phyloP scores from a whole-genome alignment of 495 filamentous ascomycete species.

The Penicillium mononematosum region DNA sequence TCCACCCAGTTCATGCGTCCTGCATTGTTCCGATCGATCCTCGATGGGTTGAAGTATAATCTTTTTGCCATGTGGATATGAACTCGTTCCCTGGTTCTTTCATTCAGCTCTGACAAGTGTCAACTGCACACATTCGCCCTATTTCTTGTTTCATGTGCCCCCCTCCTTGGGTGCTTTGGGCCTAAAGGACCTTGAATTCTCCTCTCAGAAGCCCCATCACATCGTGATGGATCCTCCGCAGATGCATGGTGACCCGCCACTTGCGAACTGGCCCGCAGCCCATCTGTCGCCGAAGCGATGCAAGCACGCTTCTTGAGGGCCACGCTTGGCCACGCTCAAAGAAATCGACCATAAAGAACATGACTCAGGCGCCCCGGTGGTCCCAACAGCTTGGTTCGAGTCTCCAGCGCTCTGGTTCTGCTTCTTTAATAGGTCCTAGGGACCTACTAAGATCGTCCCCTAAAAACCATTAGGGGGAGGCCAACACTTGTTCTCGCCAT shows the following conservation, averaged over 20 bases:
- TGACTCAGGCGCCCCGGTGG: conserved; percentile 2
- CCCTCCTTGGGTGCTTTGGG: neutral
- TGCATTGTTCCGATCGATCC: conserved; percentile 22
- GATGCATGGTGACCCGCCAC: conserved; percentile 42
- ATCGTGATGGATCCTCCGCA: conserved; percentile 33
- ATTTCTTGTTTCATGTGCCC: conserved; percentile 4
- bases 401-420: conserved; percentile 7
- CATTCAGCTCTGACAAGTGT: conserved; percentile 6
- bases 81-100: neutral
- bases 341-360: conserved; percentile 14
- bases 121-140: neutral
- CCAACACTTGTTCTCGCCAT: neutral
- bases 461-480: neutral
- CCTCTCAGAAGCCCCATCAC: conserved; percentile 26
- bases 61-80: neutral
- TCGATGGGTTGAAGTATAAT: conserved; percentile 6
- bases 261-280: conserved; percentile 36
- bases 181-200: neutral
- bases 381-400: conserved; percentile 3
- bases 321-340: conserved; percentile 4
- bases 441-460: conserved; percentile 7
- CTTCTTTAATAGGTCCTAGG: neutral
- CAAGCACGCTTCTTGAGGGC: conserved; percentile 13
- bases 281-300: conserved; percentile 22
- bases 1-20: conserved; percentile 13